These are phyloP conservation scores for Tilletia caries DNA, from an alignment of 1,284 basidiomycete species.

Conservation along the genomic window DNA sequence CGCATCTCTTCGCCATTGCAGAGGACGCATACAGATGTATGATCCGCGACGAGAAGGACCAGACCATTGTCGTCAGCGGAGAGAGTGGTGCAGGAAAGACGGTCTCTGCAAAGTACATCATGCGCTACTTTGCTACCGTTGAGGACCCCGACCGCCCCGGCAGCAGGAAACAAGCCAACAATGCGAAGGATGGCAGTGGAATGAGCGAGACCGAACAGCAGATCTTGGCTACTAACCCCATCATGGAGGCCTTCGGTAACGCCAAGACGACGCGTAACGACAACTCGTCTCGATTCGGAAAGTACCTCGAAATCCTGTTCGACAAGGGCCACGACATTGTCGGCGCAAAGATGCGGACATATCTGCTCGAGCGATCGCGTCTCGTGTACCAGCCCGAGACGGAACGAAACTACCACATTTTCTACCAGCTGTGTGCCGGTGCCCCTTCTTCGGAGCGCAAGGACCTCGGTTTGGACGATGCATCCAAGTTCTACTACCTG, in stretches of 20 bases:
- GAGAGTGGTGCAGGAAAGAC: conserved; percentile 95
- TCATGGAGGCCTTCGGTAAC: conserved; percentile 98
- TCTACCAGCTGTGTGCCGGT: conserved; percentile 98
- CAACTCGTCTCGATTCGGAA: conserved; percentile 97
- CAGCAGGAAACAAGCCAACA: conserved; percentile 26
- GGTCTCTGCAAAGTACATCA: conserved; percentile 98
- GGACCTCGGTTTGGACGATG: conserved; percentile 85
- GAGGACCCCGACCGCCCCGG: conserved; percentile 68
- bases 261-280: conserved; percentile 99
- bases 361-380: conserved; percentile 91
- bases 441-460: conserved; percentile 92
- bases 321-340: conserved; percentile 93
- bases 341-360: conserved; percentile 94
- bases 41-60: conserved; percentile 88
- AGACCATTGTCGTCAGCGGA: conserved; percentile 98
- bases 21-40: conserved; percentile 98
- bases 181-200: conserved; percentile 46
- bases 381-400: conserved; percentile 89
- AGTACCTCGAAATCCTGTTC: conserved; percentile 99
- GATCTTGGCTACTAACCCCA: conserved; percentile 96
- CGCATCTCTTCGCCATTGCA: conserved; percentile 96
- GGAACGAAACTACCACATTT: conserved; percentile 99
- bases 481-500: conserved; percentile 80
- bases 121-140: conserved; percentile 97
- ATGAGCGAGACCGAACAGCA: conserved; percentile 92